phyloP scores from a whole-genome alignment of 1,139 yeast species.

The Magnusiomyces paraingens region DNA sequence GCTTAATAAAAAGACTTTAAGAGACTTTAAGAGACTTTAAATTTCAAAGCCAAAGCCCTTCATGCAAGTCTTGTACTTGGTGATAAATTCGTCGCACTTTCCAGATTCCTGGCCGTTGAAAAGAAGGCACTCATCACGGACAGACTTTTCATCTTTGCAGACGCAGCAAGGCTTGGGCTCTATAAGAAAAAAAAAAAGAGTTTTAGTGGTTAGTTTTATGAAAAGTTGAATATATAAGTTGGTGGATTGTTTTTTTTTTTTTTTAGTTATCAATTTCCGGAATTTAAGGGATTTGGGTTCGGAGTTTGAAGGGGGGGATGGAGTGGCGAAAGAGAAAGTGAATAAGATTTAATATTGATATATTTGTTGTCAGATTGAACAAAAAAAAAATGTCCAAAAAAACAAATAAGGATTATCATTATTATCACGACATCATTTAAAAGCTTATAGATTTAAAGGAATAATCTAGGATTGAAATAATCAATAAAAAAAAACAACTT shows the following conservation, averaged over 20 bases:
- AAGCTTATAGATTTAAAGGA: no score
- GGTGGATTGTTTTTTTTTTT: neutral
- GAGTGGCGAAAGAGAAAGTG: neutral
- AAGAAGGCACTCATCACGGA: conserved; percentile 81
- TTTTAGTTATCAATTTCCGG: neutral
- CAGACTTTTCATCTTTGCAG: conserved; percentile 76
- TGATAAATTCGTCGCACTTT: conserved; percentile 67
- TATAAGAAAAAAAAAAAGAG: neutral
- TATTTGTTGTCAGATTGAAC: no score
- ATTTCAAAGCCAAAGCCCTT: conserved; percentile 76
- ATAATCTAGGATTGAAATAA: no score
- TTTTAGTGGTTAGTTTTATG: no score
- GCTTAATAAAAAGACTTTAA: neutral
- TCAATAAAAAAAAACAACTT: no score
- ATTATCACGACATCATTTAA: no score
- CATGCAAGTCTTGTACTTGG: conserved; percentile 80
- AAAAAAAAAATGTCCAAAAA: no score
- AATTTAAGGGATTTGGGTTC: no score
- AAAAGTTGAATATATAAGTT: neutral
- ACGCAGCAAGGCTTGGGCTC: conserved; percentile 96
- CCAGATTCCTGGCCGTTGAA: conserved; percentile 78
- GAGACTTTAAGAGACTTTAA: conserved; percentile 18
- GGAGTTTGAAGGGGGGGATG: no score
- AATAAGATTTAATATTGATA: neutral
- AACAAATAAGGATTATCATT: no score